phyloP scores from a whole-genome alignment of 2,329 filamentous ascomycete species.

The Colletotrichum gigasporum region DNA sequence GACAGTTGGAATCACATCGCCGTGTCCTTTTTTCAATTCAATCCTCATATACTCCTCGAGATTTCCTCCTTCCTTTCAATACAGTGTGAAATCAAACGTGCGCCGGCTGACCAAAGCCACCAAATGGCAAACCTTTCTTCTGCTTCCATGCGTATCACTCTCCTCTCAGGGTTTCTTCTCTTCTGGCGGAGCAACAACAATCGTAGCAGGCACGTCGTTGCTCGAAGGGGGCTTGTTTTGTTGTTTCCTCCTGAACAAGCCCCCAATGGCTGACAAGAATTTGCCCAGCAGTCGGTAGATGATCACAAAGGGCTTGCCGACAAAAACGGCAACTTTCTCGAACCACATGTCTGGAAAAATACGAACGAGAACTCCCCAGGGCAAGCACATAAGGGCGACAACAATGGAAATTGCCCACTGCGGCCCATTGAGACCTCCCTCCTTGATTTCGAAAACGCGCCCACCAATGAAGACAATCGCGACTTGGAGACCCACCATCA shows the following conservation, averaged over 20 bases:
- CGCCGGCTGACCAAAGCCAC: no score
- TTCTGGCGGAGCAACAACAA: conserved; percentile 7
- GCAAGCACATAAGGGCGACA: conserved; percentile 56
- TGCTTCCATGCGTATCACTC: not conserved
- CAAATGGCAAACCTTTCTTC: not conserved
- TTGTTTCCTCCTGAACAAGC: conserved; percentile 12
- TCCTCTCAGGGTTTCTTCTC: not conserved
- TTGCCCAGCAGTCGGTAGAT: not conserved
- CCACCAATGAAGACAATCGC: conserved; percentile 67
- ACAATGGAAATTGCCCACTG: conserved; percentile 65
- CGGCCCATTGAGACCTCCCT: conserved; percentile 48
- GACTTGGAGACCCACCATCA: conserved; percentile 67
- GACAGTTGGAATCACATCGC: no score
- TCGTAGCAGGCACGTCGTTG: conserved; percentile 1
- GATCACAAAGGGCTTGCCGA: conserved; percentile 14
- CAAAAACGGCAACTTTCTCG: not conserved
- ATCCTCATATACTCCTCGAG: not conserved
- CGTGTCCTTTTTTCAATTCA: not conserved
- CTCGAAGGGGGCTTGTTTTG: not conserved
- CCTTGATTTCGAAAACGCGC: conserved; percentile 52
- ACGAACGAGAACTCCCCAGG: conserved; percentile 58
- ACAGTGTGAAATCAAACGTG: no score
- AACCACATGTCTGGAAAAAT: conserved; percentile 57
- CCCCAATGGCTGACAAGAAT: conserved; percentile 10
- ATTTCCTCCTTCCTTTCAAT: no score